Base-by-base conservation (phyloP, 2,329 filamentous ascomycete genomes). In the Cladophialophora chaetospira region DNA sequence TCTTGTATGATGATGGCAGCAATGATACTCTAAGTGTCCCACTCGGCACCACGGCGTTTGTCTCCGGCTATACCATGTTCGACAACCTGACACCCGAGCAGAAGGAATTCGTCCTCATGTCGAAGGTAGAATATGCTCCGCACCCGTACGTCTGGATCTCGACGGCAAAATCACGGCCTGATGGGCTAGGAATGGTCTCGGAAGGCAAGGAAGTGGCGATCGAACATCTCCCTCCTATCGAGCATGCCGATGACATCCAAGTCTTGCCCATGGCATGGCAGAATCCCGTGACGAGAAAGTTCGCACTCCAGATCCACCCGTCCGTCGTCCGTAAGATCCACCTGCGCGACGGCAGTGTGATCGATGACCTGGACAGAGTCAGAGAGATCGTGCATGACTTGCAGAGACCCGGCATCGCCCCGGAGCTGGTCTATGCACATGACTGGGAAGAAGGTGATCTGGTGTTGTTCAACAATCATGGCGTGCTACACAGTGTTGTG, bases 111-210 rank as follows among this genome's bases (percentile, higher is more conserved):
- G 88, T 79, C 1, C 80, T 84, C 48, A 82, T 78, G 4, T 87
- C 86, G 17, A 82, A 78, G 56, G 81, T 90, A 43, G 87, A 91
- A 72, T 92, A 92, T 68, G 88, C 88, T 0, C 80, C 88, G 2
- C 88, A 92, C 65, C 88, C 88, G 4, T 92, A 92, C 71, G 83
- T 92, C 60, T 93, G 88, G 88, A 92, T 92, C 87, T 84, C 80
- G 56, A 70, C 77, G 21, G 86, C 88, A 43, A 83, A 82, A 65
- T 86, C 87, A 35, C 82, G 82, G 13, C 76, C 86, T 5, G 83
- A 85, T 48, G 89, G 88, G 0, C 80, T 92, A 0, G 89, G 88
- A n/a, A 73, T 92, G 55, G 75, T 87, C 23, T 87, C 84, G 0
- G 84, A 89, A 56, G 81, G 77, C 44, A 78, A 79, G 29, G 88